Evolutionary conservation across 441 rosid species (phyloP).

Genomic region (Lagerstroemia fauriei): DNA sequence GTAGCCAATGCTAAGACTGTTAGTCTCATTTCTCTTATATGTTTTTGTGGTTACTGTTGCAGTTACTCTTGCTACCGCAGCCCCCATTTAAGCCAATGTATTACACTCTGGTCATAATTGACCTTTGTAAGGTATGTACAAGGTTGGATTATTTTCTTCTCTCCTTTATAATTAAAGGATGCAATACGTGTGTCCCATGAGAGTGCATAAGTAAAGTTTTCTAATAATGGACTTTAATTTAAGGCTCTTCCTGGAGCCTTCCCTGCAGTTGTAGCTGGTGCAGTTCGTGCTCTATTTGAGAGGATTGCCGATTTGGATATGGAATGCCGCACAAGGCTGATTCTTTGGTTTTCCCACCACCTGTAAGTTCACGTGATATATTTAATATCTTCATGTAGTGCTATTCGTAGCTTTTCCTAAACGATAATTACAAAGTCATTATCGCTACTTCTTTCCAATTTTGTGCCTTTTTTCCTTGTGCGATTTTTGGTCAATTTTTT

Average conservation of each 20-base stretch:
- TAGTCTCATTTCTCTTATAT: neutral
- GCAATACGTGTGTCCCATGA: neutral
- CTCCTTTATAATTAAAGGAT: neutral
- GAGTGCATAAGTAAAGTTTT: neutral
- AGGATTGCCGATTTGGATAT: slow-evolving; percentile 88
- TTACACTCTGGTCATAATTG: slow-evolving; percentile 92
- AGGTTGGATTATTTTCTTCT: slow-evolving; percentile 8
- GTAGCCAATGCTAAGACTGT: neutral
- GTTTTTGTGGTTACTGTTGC: slow-evolving; percentile 36
- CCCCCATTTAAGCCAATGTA: slow-evolving; percentile 96
- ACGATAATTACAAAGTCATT: neutral
- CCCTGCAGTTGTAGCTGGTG: slow-evolving; percentile 99
- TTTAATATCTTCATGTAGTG: neutral
- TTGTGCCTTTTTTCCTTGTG: neutral
- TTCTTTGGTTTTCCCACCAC: slow-evolving; percentile 99
- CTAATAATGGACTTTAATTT: slow-evolving; percentile 37
- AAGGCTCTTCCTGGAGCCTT: slow-evolving; percentile 99
- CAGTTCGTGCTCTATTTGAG: slow-evolving; percentile 95
- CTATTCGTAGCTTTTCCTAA: neutral
- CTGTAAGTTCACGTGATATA: slow-evolving; percentile 58
- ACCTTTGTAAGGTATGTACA: slow-evolving; percentile 85
- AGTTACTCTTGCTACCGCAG: slow-evolving; percentile 86
- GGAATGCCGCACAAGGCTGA: slow-evolving; percentile 90
- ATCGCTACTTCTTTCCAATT: neutral
- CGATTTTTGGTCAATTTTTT: neutral